A percentile compares a stretch with the other conserved stretches of the same genome.
These are phyloP conservation scores for Kodamaea leandrae DNA, from an alignment of 805 yeast genomes.

Conservation along the genomic window DNA sequence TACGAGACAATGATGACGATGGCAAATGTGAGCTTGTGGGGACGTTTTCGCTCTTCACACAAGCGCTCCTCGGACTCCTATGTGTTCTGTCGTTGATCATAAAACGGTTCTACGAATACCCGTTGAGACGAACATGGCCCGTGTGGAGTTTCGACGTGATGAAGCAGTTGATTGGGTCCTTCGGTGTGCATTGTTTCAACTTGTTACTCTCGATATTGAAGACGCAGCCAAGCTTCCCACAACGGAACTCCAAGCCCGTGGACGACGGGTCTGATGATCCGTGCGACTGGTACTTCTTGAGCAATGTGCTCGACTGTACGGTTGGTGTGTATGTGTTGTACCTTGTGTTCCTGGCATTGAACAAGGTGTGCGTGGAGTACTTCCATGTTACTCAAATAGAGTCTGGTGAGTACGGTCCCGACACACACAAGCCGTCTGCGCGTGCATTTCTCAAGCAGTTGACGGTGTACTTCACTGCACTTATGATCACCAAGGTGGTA, in stretches of 20 bases:
- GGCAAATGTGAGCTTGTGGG: conserved; percentile 58
- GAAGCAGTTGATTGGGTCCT: conserved; percentile 85
- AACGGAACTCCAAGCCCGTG: neutral
- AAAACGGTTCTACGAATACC: conserved; percentile 77
- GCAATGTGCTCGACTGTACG: conserved; percentile 86
- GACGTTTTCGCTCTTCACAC: conserved; percentile 80
- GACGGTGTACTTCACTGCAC: conserved; percentile 60
- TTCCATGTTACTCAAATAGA: conserved; percentile 38
- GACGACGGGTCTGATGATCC: conserved; percentile 46
- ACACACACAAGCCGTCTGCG: conserved; percentile 53
- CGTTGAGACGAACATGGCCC: conserved; percentile 77
- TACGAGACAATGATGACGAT: no score
- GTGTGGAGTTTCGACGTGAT: conserved; percentile 89
- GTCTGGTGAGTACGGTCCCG: conserved; percentile 62
- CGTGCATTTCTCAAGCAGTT: conserved; percentile 70
- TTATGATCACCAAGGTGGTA: conserved; percentile 62
- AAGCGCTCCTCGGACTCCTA: conserved; percentile 69
- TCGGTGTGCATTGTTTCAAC: conserved; percentile 79
- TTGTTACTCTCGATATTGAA: conserved; percentile 65
- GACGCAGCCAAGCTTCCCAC: conserved; percentile 21
- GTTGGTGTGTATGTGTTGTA: conserved; percentile 83
- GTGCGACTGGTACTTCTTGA: conserved; percentile 93
- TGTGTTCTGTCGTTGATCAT: conserved; percentile 71
- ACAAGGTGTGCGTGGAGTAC: conserved; percentile 43
- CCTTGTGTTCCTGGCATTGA: conserved; percentile 47